Evolutionary conservation across 2,329 filamentous ascomycete species (phyloP).

Genomic region (Colletotrichum lindemuthianum): DNA sequence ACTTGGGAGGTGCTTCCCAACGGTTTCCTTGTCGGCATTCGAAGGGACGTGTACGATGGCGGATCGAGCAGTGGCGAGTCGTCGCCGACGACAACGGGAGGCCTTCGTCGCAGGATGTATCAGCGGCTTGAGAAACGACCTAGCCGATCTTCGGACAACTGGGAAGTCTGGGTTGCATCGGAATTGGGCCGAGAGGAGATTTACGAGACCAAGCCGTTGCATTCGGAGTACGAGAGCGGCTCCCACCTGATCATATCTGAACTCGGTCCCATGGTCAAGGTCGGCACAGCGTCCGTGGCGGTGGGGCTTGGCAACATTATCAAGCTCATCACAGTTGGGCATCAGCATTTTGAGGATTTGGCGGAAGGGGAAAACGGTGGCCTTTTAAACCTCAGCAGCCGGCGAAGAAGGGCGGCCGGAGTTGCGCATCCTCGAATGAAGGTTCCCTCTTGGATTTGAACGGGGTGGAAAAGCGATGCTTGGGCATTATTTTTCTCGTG

Average conservation of each 20-base stretch:
- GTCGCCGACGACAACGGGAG: conserved; percentile 37
- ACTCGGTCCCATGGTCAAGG: conserved; percentile 70
- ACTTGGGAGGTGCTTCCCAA: conserved; percentile 70
- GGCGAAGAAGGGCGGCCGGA: conserved; percentile 49
- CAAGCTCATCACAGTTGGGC: conserved; percentile 75
- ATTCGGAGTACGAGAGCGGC: conserved; percentile 51
- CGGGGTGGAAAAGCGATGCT: neutral
- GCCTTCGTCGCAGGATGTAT: conserved; percentile 44
- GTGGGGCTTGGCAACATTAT: conserved; percentile 78
- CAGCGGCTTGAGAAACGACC: conserved; percentile 38
- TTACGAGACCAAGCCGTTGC: conserved; percentile 58
- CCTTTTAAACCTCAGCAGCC: conserved; percentile 48
- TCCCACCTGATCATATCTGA: conserved; percentile 71
- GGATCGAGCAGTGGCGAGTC: conserved; percentile 35
- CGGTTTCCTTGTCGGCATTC: conserved; percentile 71
- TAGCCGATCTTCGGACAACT: conserved; percentile 47
- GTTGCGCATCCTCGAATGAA: conserved; percentile 28
- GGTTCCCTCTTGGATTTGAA: conserved; percentile 27
- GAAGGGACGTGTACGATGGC: conserved; percentile 52
- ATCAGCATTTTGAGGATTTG: conserved; percentile 68
- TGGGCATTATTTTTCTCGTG: neutral
- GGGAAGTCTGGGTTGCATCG: conserved; percentile 66
- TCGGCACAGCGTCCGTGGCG: conserved; percentile 73
- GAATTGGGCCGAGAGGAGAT: conserved; percentile 55
- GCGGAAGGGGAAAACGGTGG: conserved; percentile 44